These are phyloP conservation scores for Starmerella vaccinii DNA, from an alignment of 805 yeast species.

Conservation along the genomic window DNA sequence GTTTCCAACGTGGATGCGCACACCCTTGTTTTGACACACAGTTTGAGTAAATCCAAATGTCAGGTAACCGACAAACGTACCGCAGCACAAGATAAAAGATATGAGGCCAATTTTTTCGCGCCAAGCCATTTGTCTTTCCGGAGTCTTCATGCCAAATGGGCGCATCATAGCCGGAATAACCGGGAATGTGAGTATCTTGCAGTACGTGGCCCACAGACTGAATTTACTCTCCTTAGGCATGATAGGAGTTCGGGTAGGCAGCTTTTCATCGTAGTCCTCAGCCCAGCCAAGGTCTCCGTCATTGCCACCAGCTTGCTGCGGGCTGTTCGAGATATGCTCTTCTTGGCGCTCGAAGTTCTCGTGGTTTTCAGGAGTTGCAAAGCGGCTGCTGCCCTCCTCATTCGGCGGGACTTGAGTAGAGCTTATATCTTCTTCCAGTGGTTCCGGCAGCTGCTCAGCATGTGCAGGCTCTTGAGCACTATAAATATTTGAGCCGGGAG, in stretches of 20 bases:
- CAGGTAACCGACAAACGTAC: constrained; percentile 69
- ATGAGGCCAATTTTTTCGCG: constrained; percentile 86
- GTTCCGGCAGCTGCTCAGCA: background rate
- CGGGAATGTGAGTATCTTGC: constrained; percentile 78
- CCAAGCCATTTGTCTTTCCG: constrained; percentile 90
- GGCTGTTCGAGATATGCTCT: background rate
- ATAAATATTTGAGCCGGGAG: background rate
- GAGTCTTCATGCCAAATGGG: constrained; percentile 65
- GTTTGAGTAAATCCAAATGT: constrained; percentile 85
- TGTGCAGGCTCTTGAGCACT: too few species aligned
- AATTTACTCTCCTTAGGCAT: constrained; percentile 23
- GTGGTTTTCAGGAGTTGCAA: background rate
- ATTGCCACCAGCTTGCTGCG: background rate
- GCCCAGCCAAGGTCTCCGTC: background rate
- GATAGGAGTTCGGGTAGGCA: constrained; percentile 11
- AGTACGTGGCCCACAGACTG: constrained; percentile 70
- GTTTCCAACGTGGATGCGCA: constrained; percentile 51
- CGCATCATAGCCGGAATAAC: constrained; percentile 68
- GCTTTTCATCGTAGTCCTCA: constrained; percentile 17
- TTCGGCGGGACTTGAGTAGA: background rate
- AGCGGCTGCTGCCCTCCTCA: background rate
- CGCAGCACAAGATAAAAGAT: constrained; percentile 61
- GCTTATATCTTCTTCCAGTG: background rate
- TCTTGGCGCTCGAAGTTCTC: background rate
- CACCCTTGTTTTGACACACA: constrained; percentile 47